Evolutionary conservation across 2,329 filamentous ascomycete genomes (phyloP).

Genomic region (Xylaria sp.): DNA sequence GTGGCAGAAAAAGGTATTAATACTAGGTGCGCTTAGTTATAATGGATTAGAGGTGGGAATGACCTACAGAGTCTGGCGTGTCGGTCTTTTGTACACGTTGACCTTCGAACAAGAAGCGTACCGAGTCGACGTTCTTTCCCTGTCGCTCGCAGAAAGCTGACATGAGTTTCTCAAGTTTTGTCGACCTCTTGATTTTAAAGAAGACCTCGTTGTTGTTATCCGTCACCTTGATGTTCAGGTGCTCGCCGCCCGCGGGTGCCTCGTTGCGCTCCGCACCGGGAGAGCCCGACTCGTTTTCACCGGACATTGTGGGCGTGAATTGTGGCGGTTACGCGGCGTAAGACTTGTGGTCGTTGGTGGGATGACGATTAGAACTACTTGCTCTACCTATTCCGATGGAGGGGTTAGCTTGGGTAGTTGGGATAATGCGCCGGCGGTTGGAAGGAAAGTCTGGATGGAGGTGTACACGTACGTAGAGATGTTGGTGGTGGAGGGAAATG

Average conservation of each 20-base stretch:
- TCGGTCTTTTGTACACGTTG: constrained; percentile 87
- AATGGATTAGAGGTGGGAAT: neutral
- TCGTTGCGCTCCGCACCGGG: constrained; percentile 49
- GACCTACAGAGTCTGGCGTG: constrained; percentile 86
- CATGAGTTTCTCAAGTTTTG: constrained; percentile 97
- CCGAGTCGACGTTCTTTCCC: constrained; percentile 82
- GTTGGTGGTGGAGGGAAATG: neutral
- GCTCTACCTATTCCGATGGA: neutral
- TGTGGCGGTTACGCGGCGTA: neutral
- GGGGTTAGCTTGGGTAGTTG: neutral
- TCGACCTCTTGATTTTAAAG: constrained; percentile 99
- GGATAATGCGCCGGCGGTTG: neutral
- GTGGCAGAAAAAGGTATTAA: constrained; percentile 20
- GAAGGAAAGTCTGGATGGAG: neutral
- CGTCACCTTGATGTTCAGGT: constrained; percentile 98
- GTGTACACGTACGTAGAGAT: neutral
- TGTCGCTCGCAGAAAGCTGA: constrained; percentile 96
- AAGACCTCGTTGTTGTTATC: constrained; percentile 99
- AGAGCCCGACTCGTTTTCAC: constrained; percentile 58
- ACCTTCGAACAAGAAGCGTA: constrained; percentile 97
- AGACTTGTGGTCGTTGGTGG: neutral
- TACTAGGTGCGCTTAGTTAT: neutral
- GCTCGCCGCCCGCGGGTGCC: constrained; percentile 63
- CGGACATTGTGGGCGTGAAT: constrained; percentile 51
- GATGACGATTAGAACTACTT: no score